A percentile compares a stretch with the other conserved stretches of the same genome.
These are phyloP conservation scores for Hypoxylon sp. DNA, from an alignment of 2,329 filamentous ascomycete species.

Conservation along the genomic window DNA sequence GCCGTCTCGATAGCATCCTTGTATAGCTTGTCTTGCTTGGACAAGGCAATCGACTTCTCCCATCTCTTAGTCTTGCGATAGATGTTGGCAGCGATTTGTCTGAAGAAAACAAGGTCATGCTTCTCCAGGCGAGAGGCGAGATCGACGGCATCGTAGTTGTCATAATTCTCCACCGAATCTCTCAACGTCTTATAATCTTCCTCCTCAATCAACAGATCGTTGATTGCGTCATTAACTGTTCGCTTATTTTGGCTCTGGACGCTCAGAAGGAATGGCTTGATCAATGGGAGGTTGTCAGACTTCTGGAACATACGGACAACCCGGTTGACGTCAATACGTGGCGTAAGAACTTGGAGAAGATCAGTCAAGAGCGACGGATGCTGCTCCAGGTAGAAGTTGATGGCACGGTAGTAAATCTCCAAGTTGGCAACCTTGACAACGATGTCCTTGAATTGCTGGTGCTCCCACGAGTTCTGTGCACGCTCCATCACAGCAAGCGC, in stretches of 20 bases:
- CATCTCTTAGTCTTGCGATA: conserved; percentile 99
- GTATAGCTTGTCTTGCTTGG: conserved; percentile 99
- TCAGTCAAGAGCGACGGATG: conserved; percentile 97
- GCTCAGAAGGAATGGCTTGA: conserved; percentile 98
- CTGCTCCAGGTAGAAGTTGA: conserved; percentile 98
- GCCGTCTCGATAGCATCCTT: conserved; percentile 99
- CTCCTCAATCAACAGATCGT: conserved; percentile 97
- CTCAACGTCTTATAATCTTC: conserved; percentile 99
- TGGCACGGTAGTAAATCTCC: conserved; percentile 97
- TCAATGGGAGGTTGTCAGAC: conserved; percentile 96
- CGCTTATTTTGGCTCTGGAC: conserved; percentile 98
- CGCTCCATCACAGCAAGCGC: conserved; percentile 98
- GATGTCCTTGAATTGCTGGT: conserved; percentile 99
- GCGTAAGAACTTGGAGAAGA: conserved; percentile 89
- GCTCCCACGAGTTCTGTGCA: conserved; percentile 97
- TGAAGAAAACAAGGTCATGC: conserved; percentile 98
- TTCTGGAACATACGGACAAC: conserved; percentile 99
- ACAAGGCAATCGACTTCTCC: conserved; percentile 98
- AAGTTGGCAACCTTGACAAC: conserved; percentile 97
- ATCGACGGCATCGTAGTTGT: conserved; percentile 97
- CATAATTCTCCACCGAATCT: conserved; percentile 98
- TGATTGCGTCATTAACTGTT: conserved; percentile 97
- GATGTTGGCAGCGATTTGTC: conserved; percentile 97
- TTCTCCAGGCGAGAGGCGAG: conserved; percentile 94
- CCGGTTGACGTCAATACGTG: conserved; percentile 96